These are phyloP conservation scores for Fusarium aywerte DNA, from an alignment of 2,329 filamentous ascomycete genomes.

Conservation along the genomic window DNA sequence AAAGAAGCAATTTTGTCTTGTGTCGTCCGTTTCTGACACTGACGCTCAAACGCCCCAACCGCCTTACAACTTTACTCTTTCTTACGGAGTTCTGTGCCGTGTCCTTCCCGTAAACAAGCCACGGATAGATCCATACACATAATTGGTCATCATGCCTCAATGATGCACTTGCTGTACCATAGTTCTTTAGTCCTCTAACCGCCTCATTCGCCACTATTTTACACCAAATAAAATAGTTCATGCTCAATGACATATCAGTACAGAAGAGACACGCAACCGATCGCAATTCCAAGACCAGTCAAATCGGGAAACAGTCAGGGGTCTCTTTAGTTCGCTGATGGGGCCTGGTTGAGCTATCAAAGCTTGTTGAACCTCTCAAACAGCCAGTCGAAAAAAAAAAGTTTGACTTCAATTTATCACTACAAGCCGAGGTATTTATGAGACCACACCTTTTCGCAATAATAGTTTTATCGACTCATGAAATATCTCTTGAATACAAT, in stretches of 20 bases:
- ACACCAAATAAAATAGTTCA: conserved; percentile 21
- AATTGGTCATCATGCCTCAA: conserved; percentile 8
- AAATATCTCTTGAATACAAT: not conserved
- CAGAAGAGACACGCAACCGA: conserved; percentile 32
- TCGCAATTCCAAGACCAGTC: conserved; percentile 19
- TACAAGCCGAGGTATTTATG: not conserved
- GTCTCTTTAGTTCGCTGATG: not conserved
- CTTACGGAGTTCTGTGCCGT: not conserved
- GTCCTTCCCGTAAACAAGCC: not conserved
- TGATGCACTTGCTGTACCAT: conserved; percentile 1
- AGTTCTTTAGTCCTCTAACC: not conserved
- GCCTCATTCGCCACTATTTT: conserved; percentile 26
- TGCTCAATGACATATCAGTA: conserved; percentile 24
- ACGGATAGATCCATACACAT: conserved; percentile 13
- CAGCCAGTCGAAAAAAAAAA: not conserved
- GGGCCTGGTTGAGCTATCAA: conserved; percentile 16
- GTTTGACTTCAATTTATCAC: not conserved
- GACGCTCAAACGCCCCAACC: conserved; percentile 27
- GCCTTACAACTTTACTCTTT: conserved; percentile 3
- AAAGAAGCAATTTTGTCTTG: conserved; percentile 18
- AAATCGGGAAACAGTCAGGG: conserved; percentile 31
- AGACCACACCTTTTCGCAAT: not conserved
- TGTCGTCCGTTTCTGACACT: conserved; percentile 21
- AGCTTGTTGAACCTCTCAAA: conserved; percentile 35
- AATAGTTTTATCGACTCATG: not conserved